phyloP scores from a whole-genome alignment of 257 asterid genomes.

The Solanum clarkiae region DNA sequence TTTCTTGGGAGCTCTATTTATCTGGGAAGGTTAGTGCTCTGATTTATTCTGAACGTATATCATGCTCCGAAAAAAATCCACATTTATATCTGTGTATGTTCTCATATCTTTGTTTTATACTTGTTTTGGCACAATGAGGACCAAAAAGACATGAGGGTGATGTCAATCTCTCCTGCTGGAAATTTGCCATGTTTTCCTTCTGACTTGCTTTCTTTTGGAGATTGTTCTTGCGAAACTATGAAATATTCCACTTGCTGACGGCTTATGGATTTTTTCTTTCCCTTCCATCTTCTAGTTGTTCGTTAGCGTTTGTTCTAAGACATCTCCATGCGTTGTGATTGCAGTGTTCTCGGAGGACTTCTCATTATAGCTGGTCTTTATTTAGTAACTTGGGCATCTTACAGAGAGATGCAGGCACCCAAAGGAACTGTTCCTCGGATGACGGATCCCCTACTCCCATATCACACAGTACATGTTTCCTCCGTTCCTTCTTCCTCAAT shows the following conservation, averaged over 20 bases:
- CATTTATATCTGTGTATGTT: background rate
- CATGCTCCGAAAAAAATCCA: background rate
- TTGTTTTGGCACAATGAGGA: background rate
- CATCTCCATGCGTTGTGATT: background rate
- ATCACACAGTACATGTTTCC: constrained; percentile 41
- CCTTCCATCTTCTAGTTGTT: background rate
- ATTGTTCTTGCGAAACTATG: background rate
- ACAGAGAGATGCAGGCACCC: constrained; percentile 35
- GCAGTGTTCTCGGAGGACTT: constrained; percentile 81
- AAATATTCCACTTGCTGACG: background rate
- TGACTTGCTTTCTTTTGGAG: background rate
- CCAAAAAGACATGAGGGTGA: background rate
- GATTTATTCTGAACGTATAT: background rate
- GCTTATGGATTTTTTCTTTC: background rate
- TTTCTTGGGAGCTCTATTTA: constrained; percentile 94
- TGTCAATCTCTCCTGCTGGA: background rate
- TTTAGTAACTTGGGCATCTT: constrained; percentile 88
- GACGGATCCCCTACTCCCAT: constrained; percentile 39
- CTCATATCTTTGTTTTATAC: background rate
- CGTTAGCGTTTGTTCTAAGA: background rate
- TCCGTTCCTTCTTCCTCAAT: constrained; percentile 38
- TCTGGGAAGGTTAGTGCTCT: constrained; percentile 65
- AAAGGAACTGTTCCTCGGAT: constrained; percentile 21
- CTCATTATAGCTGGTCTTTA: constrained; percentile 75
- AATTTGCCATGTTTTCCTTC: background rate